Conservation (phyloP, 805 yeast genomes). For the Nakazawaea sp. region DNA sequence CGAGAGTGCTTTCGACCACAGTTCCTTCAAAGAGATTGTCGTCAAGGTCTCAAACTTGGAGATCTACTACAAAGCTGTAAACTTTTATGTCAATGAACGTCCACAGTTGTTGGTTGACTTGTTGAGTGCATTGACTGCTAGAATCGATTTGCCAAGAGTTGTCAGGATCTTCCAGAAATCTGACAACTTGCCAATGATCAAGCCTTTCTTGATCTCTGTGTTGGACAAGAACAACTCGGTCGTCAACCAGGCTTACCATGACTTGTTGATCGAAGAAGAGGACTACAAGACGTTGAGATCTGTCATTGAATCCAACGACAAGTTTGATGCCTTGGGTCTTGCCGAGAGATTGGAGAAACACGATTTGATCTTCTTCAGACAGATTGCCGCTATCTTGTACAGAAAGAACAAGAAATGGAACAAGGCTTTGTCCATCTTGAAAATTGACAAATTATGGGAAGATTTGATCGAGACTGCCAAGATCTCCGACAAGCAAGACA, state of each 20-base stretch:
- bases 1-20: conserved; percentile 88
- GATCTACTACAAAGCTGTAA: conserved; percentile 94
- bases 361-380: conserved; percentile 86
- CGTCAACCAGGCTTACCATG: conserved; percentile 94
- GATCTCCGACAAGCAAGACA: conserved; percentile 65
- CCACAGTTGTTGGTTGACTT: conserved; percentile 87
- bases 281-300: conserved; percentile 86
- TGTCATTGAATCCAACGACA: conserved; percentile 83
- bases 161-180: conserved; percentile 92
- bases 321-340: conserved; percentile 86
- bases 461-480: conserved; percentile 93
- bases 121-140: conserved; percentile 75
- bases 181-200: conserved; percentile 92
- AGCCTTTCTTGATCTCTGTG: conserved; percentile 90
- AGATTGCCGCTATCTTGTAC: conserved; percentile 90
- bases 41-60: conserved; percentile 95
- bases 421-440: conserved; percentile 82
- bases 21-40: conserved; percentile 88
- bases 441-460: conserved; percentile 89
- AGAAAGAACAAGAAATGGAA: conserved; percentile 91
- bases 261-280: conserved; percentile 90
- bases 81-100: conserved; percentile 87
- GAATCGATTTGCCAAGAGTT: conserved; percentile 90
- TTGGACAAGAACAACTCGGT: conserved; percentile 84
- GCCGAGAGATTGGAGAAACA: conserved; percentile 93